A percentile compares a stretch with the other conserved stretches of the same genome.
Conservation (phyloP, 2,329 filamentous ascomycete species). For the Ophiostoma fasciatum region DNA sequence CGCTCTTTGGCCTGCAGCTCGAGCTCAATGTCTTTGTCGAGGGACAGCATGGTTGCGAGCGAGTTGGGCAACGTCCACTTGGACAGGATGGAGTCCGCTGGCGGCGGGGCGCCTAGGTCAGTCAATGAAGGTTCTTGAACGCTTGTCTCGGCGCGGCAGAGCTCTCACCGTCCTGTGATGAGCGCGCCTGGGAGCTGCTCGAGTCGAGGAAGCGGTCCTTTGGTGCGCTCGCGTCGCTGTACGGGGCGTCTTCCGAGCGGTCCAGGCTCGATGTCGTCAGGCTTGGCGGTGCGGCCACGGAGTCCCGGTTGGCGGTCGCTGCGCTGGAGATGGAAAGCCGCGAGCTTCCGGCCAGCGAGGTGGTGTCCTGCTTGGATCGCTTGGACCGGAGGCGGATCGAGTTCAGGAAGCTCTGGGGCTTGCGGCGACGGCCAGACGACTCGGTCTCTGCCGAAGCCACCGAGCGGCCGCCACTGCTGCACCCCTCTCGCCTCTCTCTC, state of each 20-base stretch:
- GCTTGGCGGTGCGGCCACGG: not conserved
- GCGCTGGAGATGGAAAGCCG: conserved; percentile 3
- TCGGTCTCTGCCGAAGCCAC: conserved; percentile 31
- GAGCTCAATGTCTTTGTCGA: conserved; percentile 7
- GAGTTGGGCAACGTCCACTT: conserved; percentile 22
- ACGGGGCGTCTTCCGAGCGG: not conserved
- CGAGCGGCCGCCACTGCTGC: conserved; percentile 16
- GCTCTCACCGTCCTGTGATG: conserved; percentile 10
- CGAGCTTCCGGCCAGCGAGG: not conserved
- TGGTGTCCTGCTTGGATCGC: not conserved
- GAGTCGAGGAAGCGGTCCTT: conserved; percentile 2
- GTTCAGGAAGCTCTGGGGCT: conserved; percentile 29
- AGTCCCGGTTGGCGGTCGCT: not conserved
- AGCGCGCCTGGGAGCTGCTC: conserved; percentile 7
- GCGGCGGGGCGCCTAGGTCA: no score
- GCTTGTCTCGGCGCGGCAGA: no score
- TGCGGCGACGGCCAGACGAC: conserved; percentile 24
- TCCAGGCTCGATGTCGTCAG: conserved; percentile 1
- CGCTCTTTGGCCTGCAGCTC: not conserved
- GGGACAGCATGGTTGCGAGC: conserved; percentile 9
- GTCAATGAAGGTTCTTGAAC: no score
- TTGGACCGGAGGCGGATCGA: conserved; percentile 16
- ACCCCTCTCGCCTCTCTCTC: conserved; percentile 18
- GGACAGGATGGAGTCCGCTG: conserved; percentile 29
- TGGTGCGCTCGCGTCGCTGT: not conserved